Conservation (phyloP, 2,329 filamentous ascomycete genomes). For the Nothophoma quercina region DNA sequence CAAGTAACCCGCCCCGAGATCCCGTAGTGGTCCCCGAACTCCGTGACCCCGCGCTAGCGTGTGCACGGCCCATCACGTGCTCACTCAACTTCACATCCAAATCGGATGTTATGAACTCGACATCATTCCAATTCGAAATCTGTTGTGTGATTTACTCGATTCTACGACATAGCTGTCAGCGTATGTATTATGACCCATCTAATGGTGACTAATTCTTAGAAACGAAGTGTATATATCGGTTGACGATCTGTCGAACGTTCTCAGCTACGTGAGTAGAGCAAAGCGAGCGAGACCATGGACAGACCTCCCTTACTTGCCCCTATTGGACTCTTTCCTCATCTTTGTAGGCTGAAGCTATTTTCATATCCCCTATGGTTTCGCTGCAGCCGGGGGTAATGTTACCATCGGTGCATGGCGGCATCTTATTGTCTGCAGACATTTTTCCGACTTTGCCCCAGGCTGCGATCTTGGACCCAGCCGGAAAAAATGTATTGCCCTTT, state of each 20-base stretch:
- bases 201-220: too few relatives aligned
- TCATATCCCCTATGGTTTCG: too few relatives aligned
- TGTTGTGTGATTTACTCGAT: background rate
- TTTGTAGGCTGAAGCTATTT: too few relatives aligned
- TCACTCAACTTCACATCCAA: background rate
- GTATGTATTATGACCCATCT: slow-evolving; percentile 3
- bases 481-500: background rate
- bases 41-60: background rate
- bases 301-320: too few relatives aligned
- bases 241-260: too few relatives aligned
- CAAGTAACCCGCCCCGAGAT: background rate
- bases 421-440: background rate
- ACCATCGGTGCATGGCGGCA: background rate
- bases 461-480: background rate
- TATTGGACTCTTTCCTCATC: too few relatives aligned
- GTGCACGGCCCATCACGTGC: background rate
- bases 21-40: background rate
- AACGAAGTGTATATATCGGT: too few relatives aligned
- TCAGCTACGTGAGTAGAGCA: too few relatives aligned
- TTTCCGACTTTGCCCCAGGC: background rate
- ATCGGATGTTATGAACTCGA: background rate
- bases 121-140: background rate
- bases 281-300: too few relatives aligned
- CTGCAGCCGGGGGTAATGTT: too few relatives aligned
- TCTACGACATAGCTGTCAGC: background rate